Conservation (phyloP, 225 moss, liverwort and hornwort species). For the Marchantia paleacea region DNA sequence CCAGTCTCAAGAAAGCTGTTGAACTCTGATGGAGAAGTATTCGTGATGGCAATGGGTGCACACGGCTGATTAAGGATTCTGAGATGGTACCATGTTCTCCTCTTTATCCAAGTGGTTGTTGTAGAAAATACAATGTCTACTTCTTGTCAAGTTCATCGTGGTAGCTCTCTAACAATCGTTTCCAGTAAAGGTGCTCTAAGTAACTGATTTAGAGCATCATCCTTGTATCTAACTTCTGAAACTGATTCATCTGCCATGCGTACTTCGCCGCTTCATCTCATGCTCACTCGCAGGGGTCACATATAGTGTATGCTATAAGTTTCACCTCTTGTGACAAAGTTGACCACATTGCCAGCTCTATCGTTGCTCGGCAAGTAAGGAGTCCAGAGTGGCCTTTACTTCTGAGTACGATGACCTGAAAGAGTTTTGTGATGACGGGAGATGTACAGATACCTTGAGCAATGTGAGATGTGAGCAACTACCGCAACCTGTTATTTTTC, state of each 20-base stretch:
- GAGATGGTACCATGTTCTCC: slow-evolving; percentile 2
- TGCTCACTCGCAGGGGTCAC: not conserved
- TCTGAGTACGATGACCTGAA: not conserved
- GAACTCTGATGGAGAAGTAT: slow-evolving; percentile 5
- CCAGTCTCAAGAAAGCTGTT: slow-evolving; percentile 22
- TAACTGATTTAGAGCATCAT: not conserved
- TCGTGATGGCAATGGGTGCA: not conserved
- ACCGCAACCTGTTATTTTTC: not conserved
- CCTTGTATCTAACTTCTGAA: not conserved
- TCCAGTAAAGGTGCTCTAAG: not conserved
- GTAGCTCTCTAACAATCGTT: too few species aligned
- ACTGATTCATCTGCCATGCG: not conserved
- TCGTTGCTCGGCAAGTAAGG: not conserved
- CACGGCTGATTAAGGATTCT: too few species aligned
- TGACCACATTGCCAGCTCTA: not conserved
- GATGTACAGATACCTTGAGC: not conserved
- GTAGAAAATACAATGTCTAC: not conserved
- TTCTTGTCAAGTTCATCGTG: not conserved
- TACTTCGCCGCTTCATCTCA: not conserved
- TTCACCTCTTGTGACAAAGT: not conserved
- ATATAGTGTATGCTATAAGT: not conserved
- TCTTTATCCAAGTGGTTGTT: not conserved
- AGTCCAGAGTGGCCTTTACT: not conserved
- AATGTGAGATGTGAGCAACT: not conserved
- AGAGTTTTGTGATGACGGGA: not conserved